These are phyloP conservation scores for Teratosphaeria destructans DNA, from an alignment of 2,329 filamentous ascomycete genomes.

Conservation along the genomic window DNA sequence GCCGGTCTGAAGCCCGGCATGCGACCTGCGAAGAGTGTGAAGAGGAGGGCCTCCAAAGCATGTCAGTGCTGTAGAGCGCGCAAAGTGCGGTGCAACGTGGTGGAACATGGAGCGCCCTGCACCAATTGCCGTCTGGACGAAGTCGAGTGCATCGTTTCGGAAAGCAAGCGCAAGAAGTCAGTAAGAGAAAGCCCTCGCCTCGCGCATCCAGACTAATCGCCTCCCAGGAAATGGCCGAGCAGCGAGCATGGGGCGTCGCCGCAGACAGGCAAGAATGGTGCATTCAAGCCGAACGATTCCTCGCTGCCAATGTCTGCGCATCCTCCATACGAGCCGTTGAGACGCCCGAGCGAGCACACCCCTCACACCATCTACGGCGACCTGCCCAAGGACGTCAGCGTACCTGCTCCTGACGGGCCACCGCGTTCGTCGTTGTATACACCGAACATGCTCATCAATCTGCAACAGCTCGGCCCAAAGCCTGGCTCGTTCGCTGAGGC, in stretches of 20 bases:
- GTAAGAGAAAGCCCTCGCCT: constrained; percentile 27
- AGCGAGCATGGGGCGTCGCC: constrained; percentile 7
- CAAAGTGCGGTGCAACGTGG: constrained; percentile 90
- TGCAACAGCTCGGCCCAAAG: constrained; percentile 19
- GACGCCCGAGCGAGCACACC: constrained; percentile 37
- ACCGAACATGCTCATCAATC: constrained; percentile 21
- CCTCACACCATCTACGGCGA: constrained; percentile 46
- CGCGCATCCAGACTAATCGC: neutral
- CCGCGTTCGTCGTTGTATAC: constrained; percentile 16
- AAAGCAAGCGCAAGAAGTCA: constrained; percentile 70
- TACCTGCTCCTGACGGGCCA: constrained; percentile 3
- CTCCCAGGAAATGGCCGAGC: constrained; percentile 25
- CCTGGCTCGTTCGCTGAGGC: constrained; percentile 14
- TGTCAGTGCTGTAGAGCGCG: constrained; percentile 80
- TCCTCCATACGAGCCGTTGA: constrained; percentile 22
- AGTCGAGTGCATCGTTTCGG: constrained; percentile 56
- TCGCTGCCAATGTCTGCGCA: constrained; percentile 22
- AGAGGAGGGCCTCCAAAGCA: constrained; percentile 80
- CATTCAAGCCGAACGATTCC: constrained; percentile 4
- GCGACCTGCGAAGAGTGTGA: constrained; percentile 49
- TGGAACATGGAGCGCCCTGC: constrained; percentile 73
- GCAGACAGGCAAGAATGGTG: constrained; percentile 1
- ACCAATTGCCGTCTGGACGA: constrained; percentile 78
- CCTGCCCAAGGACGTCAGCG: neutral
- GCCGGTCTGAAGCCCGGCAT: constrained; percentile 43